Evolutionary conservation across 176 grass and related monocot species (phyloP).

Genomic region (Aegilops umbellulata): DNA sequence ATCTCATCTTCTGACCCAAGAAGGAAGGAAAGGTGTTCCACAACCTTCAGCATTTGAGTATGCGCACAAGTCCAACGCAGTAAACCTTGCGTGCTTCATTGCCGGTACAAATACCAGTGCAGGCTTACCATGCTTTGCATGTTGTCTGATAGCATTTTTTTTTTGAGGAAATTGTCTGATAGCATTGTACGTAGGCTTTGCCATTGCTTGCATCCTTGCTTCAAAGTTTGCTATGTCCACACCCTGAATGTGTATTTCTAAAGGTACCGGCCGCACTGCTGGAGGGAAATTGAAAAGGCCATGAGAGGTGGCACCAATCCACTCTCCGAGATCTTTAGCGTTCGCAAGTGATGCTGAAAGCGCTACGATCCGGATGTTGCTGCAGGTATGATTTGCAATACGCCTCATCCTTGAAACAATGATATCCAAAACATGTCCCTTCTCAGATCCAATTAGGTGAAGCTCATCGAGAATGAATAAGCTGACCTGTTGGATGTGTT

Average conservation of each 20-base stretch:
- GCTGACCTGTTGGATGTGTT: constrained; percentile 70
- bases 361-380: constrained; percentile 72
- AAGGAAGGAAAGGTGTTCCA: constrained; percentile 58
- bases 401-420: constrained; percentile 84
- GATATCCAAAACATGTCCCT: constrained; percentile 75
- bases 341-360: constrained; percentile 84
- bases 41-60: constrained; percentile 64
- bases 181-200: constrained; percentile 74
- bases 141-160: constrained; percentile 68
- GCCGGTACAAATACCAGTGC: constrained; percentile 83
- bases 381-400: constrained; percentile 64
- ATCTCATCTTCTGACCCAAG: constrained; percentile 71
- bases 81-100: constrained; percentile 73
- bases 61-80: constrained; percentile 68
- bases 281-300: constrained; percentile 87
- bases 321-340: constrained; percentile 79
- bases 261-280: constrained; percentile 70
- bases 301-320: constrained; percentile 87
- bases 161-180: too few relatives aligned
- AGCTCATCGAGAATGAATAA: constrained; percentile 91
- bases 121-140: constrained; percentile 79
- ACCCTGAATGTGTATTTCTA: constrained; percentile 90
- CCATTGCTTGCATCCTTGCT: constrained; percentile 92
- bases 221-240: constrained; percentile 84
- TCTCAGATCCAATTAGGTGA: constrained; percentile 77